A percentile compares a stretch with the other conserved stretches of the same genome.
These are phyloP conservation scores for Torulaspora indica DNA, from an alignment of 805 yeast species.

Conservation along the genomic window DNA sequence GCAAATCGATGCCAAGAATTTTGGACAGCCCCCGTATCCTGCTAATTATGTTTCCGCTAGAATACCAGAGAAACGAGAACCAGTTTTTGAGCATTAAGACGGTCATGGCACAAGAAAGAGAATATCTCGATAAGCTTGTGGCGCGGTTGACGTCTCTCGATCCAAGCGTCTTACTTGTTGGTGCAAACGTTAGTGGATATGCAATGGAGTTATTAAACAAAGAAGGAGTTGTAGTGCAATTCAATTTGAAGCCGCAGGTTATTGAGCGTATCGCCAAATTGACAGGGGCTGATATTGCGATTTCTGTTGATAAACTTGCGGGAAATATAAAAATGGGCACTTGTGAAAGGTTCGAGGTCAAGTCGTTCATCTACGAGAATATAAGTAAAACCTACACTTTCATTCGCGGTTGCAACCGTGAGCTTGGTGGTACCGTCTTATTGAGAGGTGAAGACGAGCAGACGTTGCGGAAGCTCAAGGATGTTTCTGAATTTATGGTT, in stretches of 20 bases:
- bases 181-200: slow-evolving; percentile 74
- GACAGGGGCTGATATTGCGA: slow-evolving; percentile 79
- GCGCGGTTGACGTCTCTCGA: slow-evolving; percentile 68
- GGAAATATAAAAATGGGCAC: slow-evolving; percentile 66
- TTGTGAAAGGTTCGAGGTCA: slow-evolving; percentile 68
- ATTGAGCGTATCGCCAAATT: slow-evolving; percentile 71
- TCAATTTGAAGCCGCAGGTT: slow-evolving; percentile 75
- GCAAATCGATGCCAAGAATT: slow-evolving; percentile 66
- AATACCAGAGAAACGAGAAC: slow-evolving; percentile 70
- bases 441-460: slow-evolving; percentile 74
- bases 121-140: slow-evolving; percentile 75
- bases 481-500: slow-evolving; percentile 73
- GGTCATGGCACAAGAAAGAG: slow-evolving; percentile 80
- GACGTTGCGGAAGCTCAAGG: slow-evolving; percentile 60
- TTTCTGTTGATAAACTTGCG: slow-evolving; percentile 80
- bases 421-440: slow-evolving; percentile 77
- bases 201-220: slow-evolving; percentile 69
- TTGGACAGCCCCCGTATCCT: slow-evolving; percentile 70
- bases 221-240: slow-evolving; percentile 75
- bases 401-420: slow-evolving; percentile 68
- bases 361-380: slow-evolving; percentile 54
- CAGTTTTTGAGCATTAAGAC: slow-evolving; percentile 79
- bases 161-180: slow-evolving; percentile 76
- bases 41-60: slow-evolving; percentile 82
- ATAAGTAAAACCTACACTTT: slow-evolving; percentile 67